Evolutionary conservation across 352 stramenopile genomes (phyloP), one percentile per base, ranked within the genome.

Genomic region (Thalassiosira mediterranea): DNA sequence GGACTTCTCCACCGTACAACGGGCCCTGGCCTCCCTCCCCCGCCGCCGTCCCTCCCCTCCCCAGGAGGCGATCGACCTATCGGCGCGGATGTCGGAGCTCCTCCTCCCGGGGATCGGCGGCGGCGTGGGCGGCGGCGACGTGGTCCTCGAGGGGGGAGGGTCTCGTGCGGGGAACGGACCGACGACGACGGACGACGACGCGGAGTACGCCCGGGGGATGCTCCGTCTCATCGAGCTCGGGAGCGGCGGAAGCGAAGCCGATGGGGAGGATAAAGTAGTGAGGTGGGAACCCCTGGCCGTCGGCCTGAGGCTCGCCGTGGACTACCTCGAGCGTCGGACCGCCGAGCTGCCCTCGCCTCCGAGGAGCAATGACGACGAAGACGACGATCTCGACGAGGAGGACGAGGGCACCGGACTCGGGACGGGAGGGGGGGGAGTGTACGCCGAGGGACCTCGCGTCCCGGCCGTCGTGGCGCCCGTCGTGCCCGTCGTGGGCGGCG

Each of bases 211-310:
- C 10, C n/a, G 10, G 17, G 52, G 42, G 23, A 76, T 72, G 15
- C 25, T 68, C 1, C 37, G 28, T 13, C 46, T 81, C 21, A 29
- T 81, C 48, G 51, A 46, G 4, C 25, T 79, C 21, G 61, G 42
- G 29, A 40, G 17, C 17, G 42, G 32, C 31, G 32, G 0, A 10
- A 38, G 23, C 19, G 26, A 11, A 4, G 48, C 29, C 52, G 57
- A 11, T 66, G 34, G 29, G 17, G 64, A 59, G 10, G 2, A 8
- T 4, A n/a, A 51, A 10, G 15, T 19, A 4, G 54, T 73, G n/a
- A 68, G 87, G 25, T 92, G 87, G 87, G 87, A 92, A 66, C 59
- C 78, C 5, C 61, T 92, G 19, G 83, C 87, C 4, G 87, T 92
- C 5, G 83, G 83, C 17, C 60, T 91, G 1, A 76, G 78, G 32